Evolutionary conservation across 805 yeast species (phyloP).

Genomic region (Ogataea corticis): DNA sequence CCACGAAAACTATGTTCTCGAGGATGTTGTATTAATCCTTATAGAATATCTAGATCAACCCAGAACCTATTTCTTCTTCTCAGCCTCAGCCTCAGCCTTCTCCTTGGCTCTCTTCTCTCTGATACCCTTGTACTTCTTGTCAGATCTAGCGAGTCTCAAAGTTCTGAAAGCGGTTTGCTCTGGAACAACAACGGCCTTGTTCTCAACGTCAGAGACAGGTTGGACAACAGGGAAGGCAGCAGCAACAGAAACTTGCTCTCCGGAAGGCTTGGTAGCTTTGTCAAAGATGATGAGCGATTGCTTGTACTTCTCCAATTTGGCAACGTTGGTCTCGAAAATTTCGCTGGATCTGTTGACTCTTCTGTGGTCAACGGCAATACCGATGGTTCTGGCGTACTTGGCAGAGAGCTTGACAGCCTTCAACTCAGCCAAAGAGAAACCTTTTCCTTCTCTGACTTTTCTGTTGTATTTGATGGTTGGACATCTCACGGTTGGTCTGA

Average conservation of each 20-base stretch:
- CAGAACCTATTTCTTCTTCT: constrained; percentile 85
- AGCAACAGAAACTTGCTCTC: constrained; percentile 76
- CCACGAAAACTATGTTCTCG: not conserved
- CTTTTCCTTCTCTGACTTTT: constrained; percentile 99
- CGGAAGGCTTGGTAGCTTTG: constrained; percentile 75
- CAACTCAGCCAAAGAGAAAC: constrained; percentile 96
- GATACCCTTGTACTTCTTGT: constrained; percentile 91
- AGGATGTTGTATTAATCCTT: constrained; percentile 5
- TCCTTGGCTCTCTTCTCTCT: constrained; percentile 98
- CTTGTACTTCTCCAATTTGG: constrained; percentile 95
- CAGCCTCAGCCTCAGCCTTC: constrained; percentile 99
- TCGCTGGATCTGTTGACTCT: constrained; percentile 98
- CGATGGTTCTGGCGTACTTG: constrained; percentile 96
- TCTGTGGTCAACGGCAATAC: constrained; percentile 99
- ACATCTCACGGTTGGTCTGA: constrained; percentile 98
- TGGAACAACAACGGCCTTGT: constrained; percentile 86
- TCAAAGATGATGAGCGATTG: constrained; percentile 95
- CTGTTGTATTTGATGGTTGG: constrained; percentile 99
- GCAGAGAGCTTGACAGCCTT: constrained; percentile 95
- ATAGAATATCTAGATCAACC: not conserved
- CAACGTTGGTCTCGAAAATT: constrained; percentile 91
- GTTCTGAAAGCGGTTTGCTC: constrained; percentile 84
- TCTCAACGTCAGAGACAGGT: constrained; percentile 66
- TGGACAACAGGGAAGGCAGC: constrained; percentile 91
- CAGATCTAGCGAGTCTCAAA: constrained; percentile 92